Conservation (phyloP, 2,329 filamentous ascomycete species). For the Boeremia lycopersici region DNA sequence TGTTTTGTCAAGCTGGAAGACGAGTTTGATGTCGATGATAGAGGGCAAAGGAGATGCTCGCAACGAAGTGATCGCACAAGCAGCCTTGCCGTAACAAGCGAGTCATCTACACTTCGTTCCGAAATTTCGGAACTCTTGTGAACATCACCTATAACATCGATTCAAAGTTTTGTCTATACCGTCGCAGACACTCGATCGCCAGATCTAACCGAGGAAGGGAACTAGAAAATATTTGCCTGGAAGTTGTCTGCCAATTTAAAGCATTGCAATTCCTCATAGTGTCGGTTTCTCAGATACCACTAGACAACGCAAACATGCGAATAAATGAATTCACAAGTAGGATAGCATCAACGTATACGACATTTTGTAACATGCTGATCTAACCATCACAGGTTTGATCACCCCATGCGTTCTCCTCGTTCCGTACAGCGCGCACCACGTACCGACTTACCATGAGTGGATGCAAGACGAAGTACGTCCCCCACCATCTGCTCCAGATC, state of each 20-base stretch:
- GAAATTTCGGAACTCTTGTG: constrained; percentile 10
- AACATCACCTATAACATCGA: background rate
- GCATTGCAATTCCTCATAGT: background rate
- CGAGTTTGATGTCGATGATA: background rate
- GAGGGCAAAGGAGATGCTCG: background rate
- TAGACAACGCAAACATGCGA: constrained; percentile 40
- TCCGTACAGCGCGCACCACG: constrained; percentile 82
- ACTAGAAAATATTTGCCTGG: background rate
- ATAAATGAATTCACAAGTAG: constrained; percentile 51
- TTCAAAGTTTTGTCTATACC: too few relatives aligned
- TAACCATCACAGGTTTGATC: constrained; percentile 63
- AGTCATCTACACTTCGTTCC: constrained; percentile 8
- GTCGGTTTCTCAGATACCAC: too few relatives aligned
- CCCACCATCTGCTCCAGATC: background rate
- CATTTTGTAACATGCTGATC: background rate
- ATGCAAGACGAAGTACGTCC: constrained; percentile 73
- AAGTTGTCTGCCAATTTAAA: background rate
- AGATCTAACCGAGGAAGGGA: background rate
- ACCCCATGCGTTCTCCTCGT: constrained; percentile 74
- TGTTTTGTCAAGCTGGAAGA: background rate
- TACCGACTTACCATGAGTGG: constrained; percentile 84
- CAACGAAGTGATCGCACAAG: background rate
- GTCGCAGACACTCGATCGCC: background rate
- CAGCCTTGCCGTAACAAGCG: constrained; percentile 8
- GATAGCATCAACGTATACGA: background rate